These are phyloP conservation scores for Phialophora expanda DNA, from an alignment of 2,329 filamentous ascomycete species.

Conservation along the genomic window DNA sequence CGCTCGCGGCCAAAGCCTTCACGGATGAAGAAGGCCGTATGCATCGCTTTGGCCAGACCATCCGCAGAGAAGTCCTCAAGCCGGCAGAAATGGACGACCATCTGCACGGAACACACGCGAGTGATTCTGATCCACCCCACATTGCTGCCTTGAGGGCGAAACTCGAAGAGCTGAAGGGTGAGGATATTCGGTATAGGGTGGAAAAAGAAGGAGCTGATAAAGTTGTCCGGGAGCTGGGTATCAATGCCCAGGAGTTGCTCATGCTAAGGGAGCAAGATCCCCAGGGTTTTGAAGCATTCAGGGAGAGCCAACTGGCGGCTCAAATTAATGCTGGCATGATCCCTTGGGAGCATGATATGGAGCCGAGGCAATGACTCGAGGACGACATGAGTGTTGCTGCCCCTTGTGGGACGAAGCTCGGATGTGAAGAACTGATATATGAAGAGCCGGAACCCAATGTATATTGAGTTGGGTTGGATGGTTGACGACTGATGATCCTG, in stretches of 20 bases:
- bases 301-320: conserved; percentile 54
- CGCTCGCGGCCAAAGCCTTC: conserved; percentile 67
- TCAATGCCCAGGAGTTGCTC: conserved; percentile 54
- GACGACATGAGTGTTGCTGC: neutral
- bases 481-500: neutral
- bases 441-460: neutral
- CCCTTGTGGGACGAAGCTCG: neutral
- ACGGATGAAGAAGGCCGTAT: conserved; percentile 72
- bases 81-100: conserved; percentile 50
- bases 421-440: neutral
- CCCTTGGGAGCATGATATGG: neutral
- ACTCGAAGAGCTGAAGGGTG: conserved; percentile 51
- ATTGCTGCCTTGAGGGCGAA: conserved; percentile 53
- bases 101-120: conserved; percentile 45
- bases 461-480: neutral
- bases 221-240: conserved; percentile 51
- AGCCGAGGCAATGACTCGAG: neutral
- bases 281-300: conserved; percentile 52
- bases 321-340: conserved; percentile 41
- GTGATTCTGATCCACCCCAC: conserved; percentile 50
- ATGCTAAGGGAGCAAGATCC: conserved; percentile 50
- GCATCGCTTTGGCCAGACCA: conserved; percentile 69
- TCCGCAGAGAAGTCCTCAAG: conserved; percentile 67
- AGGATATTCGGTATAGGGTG: conserved; percentile 50
- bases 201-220: conserved; percentile 48